A percentile compares a stretch with the other conserved stretches of the same genome.
Conservation (phyloP, 225 moss, liverwort and hornwort species). For the Pseudoscleropodium purum region DNA sequence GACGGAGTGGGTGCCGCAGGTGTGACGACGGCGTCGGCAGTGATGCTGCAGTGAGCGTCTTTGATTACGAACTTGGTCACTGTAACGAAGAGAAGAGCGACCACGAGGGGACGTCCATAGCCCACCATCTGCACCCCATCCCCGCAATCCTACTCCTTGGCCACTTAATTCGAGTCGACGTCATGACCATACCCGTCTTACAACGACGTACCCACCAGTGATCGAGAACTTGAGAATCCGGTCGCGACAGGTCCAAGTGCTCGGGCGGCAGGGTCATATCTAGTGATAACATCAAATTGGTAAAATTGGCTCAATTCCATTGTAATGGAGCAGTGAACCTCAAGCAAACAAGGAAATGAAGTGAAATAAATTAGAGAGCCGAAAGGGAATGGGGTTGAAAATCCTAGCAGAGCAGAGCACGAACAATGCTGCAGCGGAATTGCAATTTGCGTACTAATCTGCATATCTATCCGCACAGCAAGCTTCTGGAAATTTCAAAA, state of each 20-base stretch:
- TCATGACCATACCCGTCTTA: not conserved
- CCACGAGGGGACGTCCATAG: not conserved
- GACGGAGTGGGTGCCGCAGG: not conserved
- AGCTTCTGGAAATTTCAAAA: too few species aligned
- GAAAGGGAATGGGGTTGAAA: too few species aligned
- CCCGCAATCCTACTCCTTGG: not conserved
- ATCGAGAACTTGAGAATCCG: not conserved
- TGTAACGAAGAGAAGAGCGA: not conserved
- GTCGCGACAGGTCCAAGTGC: not conserved
- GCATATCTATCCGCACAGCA: too few species aligned
- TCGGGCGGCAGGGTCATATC: not conserved
- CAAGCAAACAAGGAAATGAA: too few species aligned
- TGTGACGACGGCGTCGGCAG: too few species aligned
- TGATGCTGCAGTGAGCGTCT: not conserved
- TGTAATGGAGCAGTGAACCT: too few species aligned
- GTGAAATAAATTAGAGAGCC: too few species aligned
- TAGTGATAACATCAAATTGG: too few species aligned
- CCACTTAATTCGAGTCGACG: not conserved
- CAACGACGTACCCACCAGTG: not conserved
- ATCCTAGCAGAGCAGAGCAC: too few species aligned
- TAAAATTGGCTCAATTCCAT: too few species aligned
- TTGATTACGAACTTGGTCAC: not conserved
- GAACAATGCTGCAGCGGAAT: too few species aligned
- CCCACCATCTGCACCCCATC: not conserved
- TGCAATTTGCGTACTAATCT: too few species aligned